These are phyloP conservation scores for Coniosporium apollinis DNA, from an alignment of 495 filamentous ascomycete species.

Conservation along the genomic window DNA sequence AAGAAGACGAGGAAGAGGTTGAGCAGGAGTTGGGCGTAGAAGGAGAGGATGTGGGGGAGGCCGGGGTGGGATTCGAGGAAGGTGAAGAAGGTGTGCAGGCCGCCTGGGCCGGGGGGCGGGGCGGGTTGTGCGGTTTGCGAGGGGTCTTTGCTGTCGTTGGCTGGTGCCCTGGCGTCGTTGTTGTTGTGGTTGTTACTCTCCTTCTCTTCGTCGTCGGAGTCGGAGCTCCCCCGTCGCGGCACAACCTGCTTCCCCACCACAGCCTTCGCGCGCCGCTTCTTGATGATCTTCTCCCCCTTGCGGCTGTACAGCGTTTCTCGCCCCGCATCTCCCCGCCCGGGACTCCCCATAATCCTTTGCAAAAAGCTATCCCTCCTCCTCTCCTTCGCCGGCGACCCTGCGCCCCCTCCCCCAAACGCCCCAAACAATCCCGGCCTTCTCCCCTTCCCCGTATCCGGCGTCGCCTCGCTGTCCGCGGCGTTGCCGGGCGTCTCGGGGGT, in stretches of 20 bases:
- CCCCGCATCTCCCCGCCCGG: constrained; percentile 41
- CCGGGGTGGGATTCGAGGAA: constrained; percentile 64
- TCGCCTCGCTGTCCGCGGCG: constrained; percentile 51
- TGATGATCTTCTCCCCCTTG: constrained; percentile 34
- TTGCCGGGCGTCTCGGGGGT: constrained; percentile 52
- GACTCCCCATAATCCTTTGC: constrained; percentile 28
- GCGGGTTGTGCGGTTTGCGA: neutral
- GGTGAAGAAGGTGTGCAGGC: constrained; percentile 40
- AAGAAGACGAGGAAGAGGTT: constrained; percentile 55
- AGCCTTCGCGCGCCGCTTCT: constrained; percentile 32
- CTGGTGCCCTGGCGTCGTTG: constrained; percentile 5
- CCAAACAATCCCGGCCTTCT: no score
- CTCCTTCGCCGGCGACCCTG: no score
- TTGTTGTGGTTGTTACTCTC: constrained; percentile 14
- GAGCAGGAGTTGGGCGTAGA: constrained; percentile 66
- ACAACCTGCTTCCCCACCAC: constrained; percentile 27
- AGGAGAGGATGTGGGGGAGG: constrained; percentile 72
- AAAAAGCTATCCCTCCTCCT: constrained; percentile 27
- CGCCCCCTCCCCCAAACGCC: no score
- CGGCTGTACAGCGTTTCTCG: constrained; percentile 37
- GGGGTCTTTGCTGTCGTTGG: constrained; percentile 2
- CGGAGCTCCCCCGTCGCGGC: constrained; percentile 33
- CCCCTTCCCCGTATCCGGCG: constrained; percentile 38
- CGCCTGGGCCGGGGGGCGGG: constrained; percentile 5
- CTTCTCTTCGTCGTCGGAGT: constrained; percentile 38